Conservation (phyloP, 352 stramenopile species). For the Phytopythium cucurbitacearum region DNA sequence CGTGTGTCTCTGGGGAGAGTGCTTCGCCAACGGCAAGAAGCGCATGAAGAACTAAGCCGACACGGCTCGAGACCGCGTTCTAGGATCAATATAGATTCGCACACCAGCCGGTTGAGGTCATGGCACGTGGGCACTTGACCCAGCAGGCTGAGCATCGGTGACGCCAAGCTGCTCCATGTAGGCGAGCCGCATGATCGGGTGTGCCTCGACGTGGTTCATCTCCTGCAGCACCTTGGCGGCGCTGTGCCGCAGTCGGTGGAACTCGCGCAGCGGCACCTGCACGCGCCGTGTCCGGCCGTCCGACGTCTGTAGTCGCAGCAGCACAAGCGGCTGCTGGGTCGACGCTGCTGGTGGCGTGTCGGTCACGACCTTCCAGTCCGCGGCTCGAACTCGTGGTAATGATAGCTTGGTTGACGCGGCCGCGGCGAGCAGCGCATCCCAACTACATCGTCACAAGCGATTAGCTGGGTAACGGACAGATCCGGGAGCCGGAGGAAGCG, state of each 20-base stretch:
- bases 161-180: conserved; percentile 28
- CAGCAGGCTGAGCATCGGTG: not conserved
- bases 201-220: conserved; percentile 63
- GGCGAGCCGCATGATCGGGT: conserved; percentile 75
- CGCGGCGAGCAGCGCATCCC: conserved; percentile 17
- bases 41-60: conserved; percentile 70
- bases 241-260: conserved; percentile 76
- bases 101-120: conserved; percentile 4
- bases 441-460: conserved; percentile 8
- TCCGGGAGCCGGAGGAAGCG: not conserved
- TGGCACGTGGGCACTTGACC: not conserved
- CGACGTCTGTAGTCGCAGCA: conserved; percentile 52
- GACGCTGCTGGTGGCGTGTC: not conserved
- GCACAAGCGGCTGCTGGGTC: conserved; percentile 12
- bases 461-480: not conserved
- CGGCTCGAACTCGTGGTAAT: conserved; percentile 27
- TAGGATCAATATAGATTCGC: not conserved
- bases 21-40: conserved; percentile 80
- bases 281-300: conserved; percentile 39
- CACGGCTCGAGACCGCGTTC: no score
- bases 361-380: conserved; percentile 27
- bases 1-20: conserved; percentile 84
- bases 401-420: conserved; percentile 11
- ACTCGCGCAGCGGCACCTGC: conserved; percentile 51
- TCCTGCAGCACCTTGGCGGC: conserved; percentile 69